These are phyloP conservation scores for Periglandula ipomoeae DNA, from an alignment of 2,329 filamentous ascomycete genomes.

Conservation along the genomic window DNA sequence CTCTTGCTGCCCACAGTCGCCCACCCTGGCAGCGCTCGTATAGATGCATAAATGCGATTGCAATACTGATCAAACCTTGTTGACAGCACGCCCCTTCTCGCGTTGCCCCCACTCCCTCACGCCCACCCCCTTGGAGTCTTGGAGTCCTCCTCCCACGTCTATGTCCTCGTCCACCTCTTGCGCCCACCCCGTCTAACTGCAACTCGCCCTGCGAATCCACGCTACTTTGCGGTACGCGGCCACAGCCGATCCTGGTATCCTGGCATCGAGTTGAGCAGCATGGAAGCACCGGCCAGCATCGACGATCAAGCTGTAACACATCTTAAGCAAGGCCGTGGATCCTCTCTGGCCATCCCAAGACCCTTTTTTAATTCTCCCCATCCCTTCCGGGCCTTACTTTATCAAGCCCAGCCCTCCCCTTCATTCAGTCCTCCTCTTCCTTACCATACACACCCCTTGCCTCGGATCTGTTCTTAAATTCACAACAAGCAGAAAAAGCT, in stretches of 20 bases:
- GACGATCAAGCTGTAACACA: slow-evolving; percentile 7
- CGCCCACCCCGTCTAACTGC: slow-evolving; percentile 1
- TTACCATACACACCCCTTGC: background rate
- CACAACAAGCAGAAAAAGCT: background rate
- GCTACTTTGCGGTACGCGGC: slow-evolving; percentile 7
- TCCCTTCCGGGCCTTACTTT: slow-evolving; percentile 7
- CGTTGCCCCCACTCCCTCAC: background rate
- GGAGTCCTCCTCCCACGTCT: background rate
- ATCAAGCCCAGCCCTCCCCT: slow-evolving; percentile 5
- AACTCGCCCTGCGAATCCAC: slow-evolving; percentile 6
- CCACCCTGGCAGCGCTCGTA: background rate
- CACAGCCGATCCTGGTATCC: slow-evolving; percentile 10
- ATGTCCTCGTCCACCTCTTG: background rate
- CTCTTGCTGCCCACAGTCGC: too few relatives aligned
- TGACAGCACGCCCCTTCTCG: background rate
- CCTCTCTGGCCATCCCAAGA: slow-evolving; percentile 3
- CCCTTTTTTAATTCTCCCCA: slow-evolving; percentile 6
- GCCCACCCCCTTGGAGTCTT: background rate
- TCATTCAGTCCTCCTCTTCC: background rate
- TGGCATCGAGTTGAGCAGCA: background rate
- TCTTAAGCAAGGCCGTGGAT: slow-evolving; percentile 7
- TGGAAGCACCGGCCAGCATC: slow-evolving; percentile 6
- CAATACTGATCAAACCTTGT: background rate
- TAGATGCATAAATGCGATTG: slow-evolving; percentile 6
- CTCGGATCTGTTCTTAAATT: background rate